Evolutionary conservation across 495 filamentous ascomycete genomes (phyloP).

Genomic region (Opeltia flavorubescens): DNA sequence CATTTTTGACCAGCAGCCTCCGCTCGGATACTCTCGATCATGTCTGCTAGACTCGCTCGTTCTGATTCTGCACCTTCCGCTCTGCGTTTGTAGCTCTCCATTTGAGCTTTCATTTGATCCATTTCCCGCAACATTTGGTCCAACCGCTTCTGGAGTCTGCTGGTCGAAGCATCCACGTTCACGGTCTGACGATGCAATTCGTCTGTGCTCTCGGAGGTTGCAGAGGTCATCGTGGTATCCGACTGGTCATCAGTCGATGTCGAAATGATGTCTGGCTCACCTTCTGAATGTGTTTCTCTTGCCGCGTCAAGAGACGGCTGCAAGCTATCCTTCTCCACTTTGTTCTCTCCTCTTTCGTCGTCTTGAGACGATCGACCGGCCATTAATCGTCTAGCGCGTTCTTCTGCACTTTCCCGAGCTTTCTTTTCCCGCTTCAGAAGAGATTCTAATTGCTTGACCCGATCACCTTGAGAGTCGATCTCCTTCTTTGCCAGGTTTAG

Average conservation of each 20-base stretch:
- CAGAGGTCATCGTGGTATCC: slow-evolving; percentile 17
- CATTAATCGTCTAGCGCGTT: slow-evolving; percentile 59
- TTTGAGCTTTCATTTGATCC: slow-evolving; percentile 64
- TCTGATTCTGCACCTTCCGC: slow-evolving; percentile 73
- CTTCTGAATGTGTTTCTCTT: slow-evolving; percentile 5
- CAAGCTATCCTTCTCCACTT: slow-evolving; percentile 20
- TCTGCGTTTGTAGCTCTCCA: slow-evolving; percentile 60
- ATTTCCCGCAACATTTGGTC: slow-evolving; percentile 74
- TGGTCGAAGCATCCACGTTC: slow-evolving; percentile 21
- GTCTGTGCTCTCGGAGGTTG: slow-evolving; percentile 24
- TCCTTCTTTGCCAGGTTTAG: slow-evolving; percentile 65
- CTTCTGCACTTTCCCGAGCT: slow-evolving; percentile 72
- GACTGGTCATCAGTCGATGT: slow-evolving; percentile 24
- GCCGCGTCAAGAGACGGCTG: slow-evolving; percentile 20
- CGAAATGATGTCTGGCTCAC: slow-evolving; percentile 16
- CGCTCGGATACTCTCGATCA: slow-evolving; percentile 68
- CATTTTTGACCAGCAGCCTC: slow-evolving; percentile 4
- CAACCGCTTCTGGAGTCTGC: slow-evolving; percentile 52
- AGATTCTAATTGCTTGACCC: slow-evolving; percentile 69
- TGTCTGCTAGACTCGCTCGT: slow-evolving; percentile 66
- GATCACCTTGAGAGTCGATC: slow-evolving; percentile 62
- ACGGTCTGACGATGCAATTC: slow-evolving; percentile 26
- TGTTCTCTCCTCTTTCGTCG: slow-evolving; percentile 14
- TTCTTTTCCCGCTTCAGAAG: slow-evolving; percentile 63
- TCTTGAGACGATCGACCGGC: slow-evolving; percentile 21